Evolutionary conservation across 805 yeast genomes (phyloP).

Genomic region (Dipodascopsis tothii): DNA sequence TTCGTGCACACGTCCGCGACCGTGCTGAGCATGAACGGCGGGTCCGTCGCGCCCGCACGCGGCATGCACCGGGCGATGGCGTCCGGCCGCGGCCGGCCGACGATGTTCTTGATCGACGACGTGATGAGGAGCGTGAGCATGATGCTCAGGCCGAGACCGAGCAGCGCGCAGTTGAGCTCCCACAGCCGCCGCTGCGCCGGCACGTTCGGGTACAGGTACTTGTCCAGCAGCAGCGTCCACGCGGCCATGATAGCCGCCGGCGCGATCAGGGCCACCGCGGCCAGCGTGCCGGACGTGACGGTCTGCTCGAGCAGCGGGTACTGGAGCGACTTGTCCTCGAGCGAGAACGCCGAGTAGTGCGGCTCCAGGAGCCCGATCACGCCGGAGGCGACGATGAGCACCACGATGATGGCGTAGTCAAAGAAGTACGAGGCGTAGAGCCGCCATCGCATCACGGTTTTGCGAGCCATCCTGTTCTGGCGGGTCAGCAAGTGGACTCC

Average conservation of each 20-base stretch:
- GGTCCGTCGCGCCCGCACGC: slow-evolving; percentile 34
- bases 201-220: slow-evolving; percentile 3
- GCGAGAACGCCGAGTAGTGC: slow-evolving; percentile 38
- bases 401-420: slow-evolving; percentile 16
- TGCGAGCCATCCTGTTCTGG: too few species aligned
- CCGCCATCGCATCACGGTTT: too few species aligned
- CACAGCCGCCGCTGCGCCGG: slow-evolving; percentile 29
- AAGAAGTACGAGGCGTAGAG: slow-evolving; percentile 18
- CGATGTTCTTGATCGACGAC: slow-evolving; percentile 68
- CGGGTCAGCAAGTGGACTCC: too few species aligned
- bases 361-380: slow-evolving; percentile 12
- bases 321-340: slow-evolving; percentile 67
- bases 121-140: slow-evolving; percentile 57
- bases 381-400: slow-evolving; percentile 11
- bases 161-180: slow-evolving; percentile 52
- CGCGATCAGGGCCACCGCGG: slow-evolving; percentile 32
- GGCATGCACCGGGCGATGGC: slow-evolving; percentile 81
- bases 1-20: slow-evolving; percentile 33
- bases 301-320: slow-evolving; percentile 79
- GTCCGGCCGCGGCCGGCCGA: slow-evolving; percentile 91
- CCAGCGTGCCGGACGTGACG: slow-evolving; percentile 50
- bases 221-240: slow-evolving; percentile 14
- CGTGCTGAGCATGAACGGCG: slow-evolving; percentile 32
- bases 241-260: slow-evolving; percentile 28
- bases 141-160: slow-evolving; percentile 60